Evolutionary conservation across 805 yeast genomes (phyloP), one percentile per base, ranked within the genome.

Genomic region (Saturnispora hagleri): DNA sequence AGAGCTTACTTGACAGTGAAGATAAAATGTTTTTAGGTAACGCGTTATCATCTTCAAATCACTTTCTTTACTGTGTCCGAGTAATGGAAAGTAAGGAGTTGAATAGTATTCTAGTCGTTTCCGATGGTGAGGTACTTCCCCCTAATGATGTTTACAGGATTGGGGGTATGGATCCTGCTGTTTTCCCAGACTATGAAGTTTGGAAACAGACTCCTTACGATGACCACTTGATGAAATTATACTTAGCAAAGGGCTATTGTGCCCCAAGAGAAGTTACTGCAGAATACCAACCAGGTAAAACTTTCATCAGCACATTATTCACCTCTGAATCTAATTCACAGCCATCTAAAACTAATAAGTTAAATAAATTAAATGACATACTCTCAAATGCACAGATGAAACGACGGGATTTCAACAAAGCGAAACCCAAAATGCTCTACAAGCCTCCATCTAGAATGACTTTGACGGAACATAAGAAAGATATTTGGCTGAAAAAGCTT

Each of bases 401-500:
- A 42, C 70, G 84, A 35, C 69, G 73, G 27, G 62, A 69, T 22
- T 63, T 72, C 52, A 77, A 76, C 58, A 69, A 72, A 43, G 69
- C 81, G 13, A 64, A 68, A 3, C 68, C 75, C 10, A 76, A 75
- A 26, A 71, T 82, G 2, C 73, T 80, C 5, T 87, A 81, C 69
- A 82, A 79, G 56, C 86, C 91, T 5, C 96, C 96, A 0, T 90
- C 95, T 12, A 72, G 97, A 56, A 96, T 91, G 27, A 91, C 97
- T 0, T 67, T 91, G 31, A 90, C 97, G 0, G 96, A 90, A 54
- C 84, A 82, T 61, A 86, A 87, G 63, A 76, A 84, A 53, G 96
- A 88, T 55, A 72, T 81, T 2, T 91, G 99, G 99, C 70, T 91
- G 46, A 76, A 76, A 49, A 95, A 89, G 60, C 72, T 91, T 48